phyloP scores from a whole-genome alignment of 202 grass and related monocot genomes.

The Miscanthus sacchariflorus region DNA sequence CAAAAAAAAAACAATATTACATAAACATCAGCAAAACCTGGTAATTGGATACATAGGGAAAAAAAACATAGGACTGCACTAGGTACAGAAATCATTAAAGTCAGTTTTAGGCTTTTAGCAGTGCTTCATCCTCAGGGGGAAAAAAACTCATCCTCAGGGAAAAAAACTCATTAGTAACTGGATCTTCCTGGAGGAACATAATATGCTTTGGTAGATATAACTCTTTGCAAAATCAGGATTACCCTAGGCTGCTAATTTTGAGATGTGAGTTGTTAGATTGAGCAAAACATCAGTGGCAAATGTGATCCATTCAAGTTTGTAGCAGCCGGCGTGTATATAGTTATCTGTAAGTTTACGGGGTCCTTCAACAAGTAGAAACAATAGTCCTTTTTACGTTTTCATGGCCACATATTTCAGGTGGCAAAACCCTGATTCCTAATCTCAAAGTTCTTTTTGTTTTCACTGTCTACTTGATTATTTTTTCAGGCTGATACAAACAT shows the following conservation, averaged over 20 bases:
- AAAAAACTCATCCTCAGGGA: background rate
- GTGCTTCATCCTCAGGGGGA: background rate
- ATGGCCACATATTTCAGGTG: background rate
- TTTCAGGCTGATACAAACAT: background rate
- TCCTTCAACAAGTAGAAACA: background rate
- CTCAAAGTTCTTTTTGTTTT: background rate
- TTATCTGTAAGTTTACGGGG: too few species aligned
- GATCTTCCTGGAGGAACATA: background rate
- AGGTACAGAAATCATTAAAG: background rate
- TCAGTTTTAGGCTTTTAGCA: background rate
- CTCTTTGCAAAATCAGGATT: background rate
- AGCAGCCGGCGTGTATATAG: too few species aligned
- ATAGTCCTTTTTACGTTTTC: background rate
- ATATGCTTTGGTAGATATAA: background rate
- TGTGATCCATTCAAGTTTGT: background rate
- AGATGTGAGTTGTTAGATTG: background rate
- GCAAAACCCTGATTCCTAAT: background rate
- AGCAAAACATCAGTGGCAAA: background rate
- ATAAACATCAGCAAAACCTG: background rate
- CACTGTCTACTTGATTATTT: background rate
- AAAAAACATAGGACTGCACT: background rate
- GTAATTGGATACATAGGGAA: background rate
- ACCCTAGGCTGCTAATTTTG: background rate
- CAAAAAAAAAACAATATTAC: background rate
- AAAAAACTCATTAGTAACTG: background rate